A percentile compares a stretch with the other conserved stretches of the same genome.
phyloP scores from a whole-genome alignment of 345 rosid species.

The Aurinia saxatilis region DNA sequence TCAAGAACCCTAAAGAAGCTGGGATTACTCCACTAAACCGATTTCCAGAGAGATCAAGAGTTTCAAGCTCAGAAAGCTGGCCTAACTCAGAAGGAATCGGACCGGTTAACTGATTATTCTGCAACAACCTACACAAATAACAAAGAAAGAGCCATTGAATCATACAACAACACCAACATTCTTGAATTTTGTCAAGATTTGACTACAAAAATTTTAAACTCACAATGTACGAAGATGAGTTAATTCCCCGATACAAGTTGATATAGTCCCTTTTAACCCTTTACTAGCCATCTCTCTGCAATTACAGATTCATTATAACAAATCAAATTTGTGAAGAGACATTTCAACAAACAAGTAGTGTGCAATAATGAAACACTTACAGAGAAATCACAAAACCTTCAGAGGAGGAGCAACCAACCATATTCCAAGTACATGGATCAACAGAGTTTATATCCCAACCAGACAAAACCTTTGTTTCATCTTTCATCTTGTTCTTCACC shows the following conservation, averaged over 20 bases:
- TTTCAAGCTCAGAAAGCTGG: conserved; percentile 59
- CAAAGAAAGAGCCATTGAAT: neutral
- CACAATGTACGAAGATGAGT: conserved; percentile 69
- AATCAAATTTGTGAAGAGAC: neutral
- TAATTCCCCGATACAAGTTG: conserved; percentile 69
- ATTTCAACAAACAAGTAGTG: neutral
- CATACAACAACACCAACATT: neutral
- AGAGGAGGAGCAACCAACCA: conserved; percentile 72
- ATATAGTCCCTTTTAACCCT: conserved; percentile 66
- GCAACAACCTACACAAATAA: conserved; percentile 43
- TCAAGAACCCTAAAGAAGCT: conserved; percentile 62
- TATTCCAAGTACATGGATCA: conserved; percentile 97
- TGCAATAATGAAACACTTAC: conserved; percentile 34
- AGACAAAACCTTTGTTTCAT: conserved; percentile 46
- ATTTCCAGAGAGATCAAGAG: conserved; percentile 89
- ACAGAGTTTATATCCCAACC: conserved; percentile 98
- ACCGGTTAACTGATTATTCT: conserved; percentile 62
- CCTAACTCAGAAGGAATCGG: conserved; percentile 67
- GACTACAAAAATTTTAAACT: conserved; percentile 1
- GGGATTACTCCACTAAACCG: conserved; percentile 71
- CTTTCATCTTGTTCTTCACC: conserved; percentile 72
- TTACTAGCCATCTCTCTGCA: conserved; percentile 75
- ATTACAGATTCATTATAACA: neutral
- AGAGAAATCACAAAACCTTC: conserved; percentile 74
- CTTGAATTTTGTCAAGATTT: too few species aligned